Evolutionary conservation across 441 rosid genomes (phyloP), one percentile per base, ranked within the genome.

Genomic region (Metrosideros polymorpha): DNA sequence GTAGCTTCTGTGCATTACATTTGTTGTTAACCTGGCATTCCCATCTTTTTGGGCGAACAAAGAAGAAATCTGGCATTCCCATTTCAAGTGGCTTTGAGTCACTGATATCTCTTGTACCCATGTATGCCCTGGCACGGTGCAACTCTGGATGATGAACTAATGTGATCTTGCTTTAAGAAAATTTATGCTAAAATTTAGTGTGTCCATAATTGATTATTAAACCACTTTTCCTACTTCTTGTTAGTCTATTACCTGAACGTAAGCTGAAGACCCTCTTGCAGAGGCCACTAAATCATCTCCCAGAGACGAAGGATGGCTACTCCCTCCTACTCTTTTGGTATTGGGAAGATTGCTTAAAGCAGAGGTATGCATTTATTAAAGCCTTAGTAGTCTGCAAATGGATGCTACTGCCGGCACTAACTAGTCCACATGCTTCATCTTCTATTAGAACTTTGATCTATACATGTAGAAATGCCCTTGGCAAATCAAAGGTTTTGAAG

Each of bases 281-380:
- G 87, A 92, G 92, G 87, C 98, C 98, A 15, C 84, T 98, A 29
- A 91, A 92, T 86, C 89, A 90, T 75, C 91, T 98, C 84, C 95
- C 98, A 8, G 97, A 96, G 90, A 93, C 89, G 54, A 98, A 95
- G 91, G 99, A 98, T 92, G 99, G 98, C 85, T 89, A 94, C 90
- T 95, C 99, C 82, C 98, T 98, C 89, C 91, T 96, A 85, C 95
- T 96, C 56, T 95, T 95, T 87, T 98, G 98, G 99, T 96, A 95
- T 86, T 96, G 98, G 95, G 99, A 96, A 89, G 99, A 98, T 29
- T 94, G 98, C 91, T 91, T 96, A 89, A 96, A 95, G 94, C 96
- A 93, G 89, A 96, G 99, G 99, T 98, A 88, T 87, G 45, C 79
- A 66, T 66, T 66, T 22, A 22, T 50, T 83, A n/a, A 50, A 52